These are phyloP conservation scores for Wallacemonas sp. DNA, from an alignment of 208 protist species.

Conservation along the genomic window DNA sequence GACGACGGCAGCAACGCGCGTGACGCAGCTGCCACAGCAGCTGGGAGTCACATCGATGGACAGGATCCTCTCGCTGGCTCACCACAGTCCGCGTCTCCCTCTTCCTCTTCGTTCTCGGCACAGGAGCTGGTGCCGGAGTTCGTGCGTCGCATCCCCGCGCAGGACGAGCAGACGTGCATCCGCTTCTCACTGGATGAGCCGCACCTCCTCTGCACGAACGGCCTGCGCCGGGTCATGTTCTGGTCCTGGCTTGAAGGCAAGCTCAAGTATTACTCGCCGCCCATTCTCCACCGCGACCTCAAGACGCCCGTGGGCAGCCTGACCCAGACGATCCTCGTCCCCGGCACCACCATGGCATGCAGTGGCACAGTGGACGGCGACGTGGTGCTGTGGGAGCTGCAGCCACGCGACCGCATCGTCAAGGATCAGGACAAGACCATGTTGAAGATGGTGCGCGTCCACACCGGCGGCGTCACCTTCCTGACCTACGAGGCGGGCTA, in stretches of 20 bases:
- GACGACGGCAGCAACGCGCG: too few relatives aligned
- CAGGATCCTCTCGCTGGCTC: too few relatives aligned
- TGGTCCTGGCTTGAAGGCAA: constrained; percentile 84
- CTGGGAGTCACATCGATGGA: too few relatives aligned
- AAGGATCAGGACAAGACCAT: constrained; percentile 90
- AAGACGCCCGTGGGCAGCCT: constrained; percentile 89
- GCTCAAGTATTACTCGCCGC: constrained; percentile 91
- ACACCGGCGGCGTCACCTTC: constrained; percentile 80
- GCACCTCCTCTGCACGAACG: constrained; percentile 89
- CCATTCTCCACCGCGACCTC: constrained; percentile 71
- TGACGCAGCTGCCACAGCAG: too few relatives aligned
- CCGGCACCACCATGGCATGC: constrained; percentile 82
- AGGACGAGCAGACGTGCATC: constrained; percentile 88
- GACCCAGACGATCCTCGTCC: constrained; percentile 88
- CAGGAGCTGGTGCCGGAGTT: constrained; percentile 55
- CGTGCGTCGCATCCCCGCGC: constrained; percentile 66
- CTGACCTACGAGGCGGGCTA: constrained; percentile 69
- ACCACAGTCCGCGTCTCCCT: too few relatives aligned
- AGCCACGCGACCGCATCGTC: constrained; percentile 71
- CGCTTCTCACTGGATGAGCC: constrained; percentile 80
- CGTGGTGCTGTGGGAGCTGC: constrained; percentile 89
- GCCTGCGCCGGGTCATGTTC: constrained; percentile 88
- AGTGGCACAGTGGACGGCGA: constrained; percentile 93
- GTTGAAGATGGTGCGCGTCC: constrained; percentile 93
- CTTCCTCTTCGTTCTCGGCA: too few relatives aligned